Evolutionary conservation across 495 filamentous ascomycete species (phyloP), one percentile per base, ranked within the genome.

Genomic region (Lophiotrema nucula): DNA sequence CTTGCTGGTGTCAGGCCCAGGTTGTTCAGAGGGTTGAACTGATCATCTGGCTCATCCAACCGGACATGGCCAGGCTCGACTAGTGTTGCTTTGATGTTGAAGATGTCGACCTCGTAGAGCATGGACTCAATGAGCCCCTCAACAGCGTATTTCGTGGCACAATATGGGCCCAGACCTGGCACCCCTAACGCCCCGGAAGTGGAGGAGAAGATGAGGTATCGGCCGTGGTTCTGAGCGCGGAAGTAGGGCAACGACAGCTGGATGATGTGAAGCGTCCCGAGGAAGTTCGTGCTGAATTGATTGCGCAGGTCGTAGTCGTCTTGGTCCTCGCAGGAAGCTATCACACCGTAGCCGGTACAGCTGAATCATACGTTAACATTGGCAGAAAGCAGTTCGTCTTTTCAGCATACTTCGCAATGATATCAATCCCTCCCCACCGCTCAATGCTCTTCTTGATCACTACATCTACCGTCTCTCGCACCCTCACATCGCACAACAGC

Each of bases 201-300:
- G 8, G 87, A 92, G 70, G 88, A 92, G 72, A 97, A 97, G 61
- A 97, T 95, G 22, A 97, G 76, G 69, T 96, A 97, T 37, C 89
- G 77, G 2, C 93, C 92, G 2, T 80, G 77, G 4, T 80, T 76
- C 42, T 84, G 79, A 55, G 84, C 79, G 21, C 93, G 84, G 70
- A 97, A 96, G 75, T 96, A 90, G 0, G 90, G 89, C 26, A 97
- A 71, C 19, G 85, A 88, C n/a, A 88, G 74, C 70, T 96, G 89
- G 56, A 97, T 87, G 65, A 98, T 97, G 69, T 97, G 87, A 57
- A 97, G 68, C 0, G 90, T 92, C 50, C 93, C 93, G 72, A 91
- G 90, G 75, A 96, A 95, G 70, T 98, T 98, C 26, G 91, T 97
- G 73, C 92, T 88, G 72, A 97, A 97, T 71, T 97, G 92, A 68